These are phyloP conservation scores for Picea engelmannii DNA, from an alignment of 83 land plant species.

Conservation along the genomic window DNA sequence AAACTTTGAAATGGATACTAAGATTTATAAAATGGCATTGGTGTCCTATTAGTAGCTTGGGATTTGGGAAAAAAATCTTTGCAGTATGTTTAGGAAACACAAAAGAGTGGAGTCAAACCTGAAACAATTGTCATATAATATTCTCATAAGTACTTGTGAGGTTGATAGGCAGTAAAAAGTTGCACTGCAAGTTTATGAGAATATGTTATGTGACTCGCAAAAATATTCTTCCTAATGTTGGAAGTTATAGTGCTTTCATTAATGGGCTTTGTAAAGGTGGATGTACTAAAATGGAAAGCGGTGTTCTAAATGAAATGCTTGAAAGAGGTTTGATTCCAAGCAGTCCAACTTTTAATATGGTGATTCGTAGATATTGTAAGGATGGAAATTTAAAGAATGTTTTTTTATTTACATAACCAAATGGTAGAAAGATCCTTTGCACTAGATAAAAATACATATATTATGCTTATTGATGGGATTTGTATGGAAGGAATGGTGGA, in stretches of 20 bases:
- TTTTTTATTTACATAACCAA: conserved; percentile 57
- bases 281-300: conserved; percentile 37
- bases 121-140: conserved; percentile 48
- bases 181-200: conserved; percentile 63
- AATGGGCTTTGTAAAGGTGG: conserved; percentile 47
- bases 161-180: conserved; percentile 48
- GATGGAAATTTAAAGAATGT: conserved; percentile 65
- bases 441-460: conserved; percentile 62
- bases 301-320: conserved; percentile 54
- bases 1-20: conserved; percentile 23
- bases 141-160: conserved; percentile 64
- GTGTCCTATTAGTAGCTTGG: conserved; percentile 52
- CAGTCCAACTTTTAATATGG: conserved; percentile 59
- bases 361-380: conserved; percentile 56
- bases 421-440: conserved; percentile 60
- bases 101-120: conserved; percentile 37
- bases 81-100: conserved; percentile 63
- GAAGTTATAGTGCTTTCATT: conserved; percentile 55
- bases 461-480: conserved; percentile 61
- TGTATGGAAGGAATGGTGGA: conserved; percentile 54
- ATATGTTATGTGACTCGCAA: conserved; percentile 41
- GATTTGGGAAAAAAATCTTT: conserved; percentile 52
- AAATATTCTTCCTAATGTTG: conserved; percentile 43
- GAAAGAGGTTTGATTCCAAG: conserved; percentile 56
- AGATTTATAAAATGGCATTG: conserved; percentile 51